Evolutionary conservation across 192 early-diverging fungal genomes (phyloP).

Genomic region (Nowakowskiella sp.): DNA sequence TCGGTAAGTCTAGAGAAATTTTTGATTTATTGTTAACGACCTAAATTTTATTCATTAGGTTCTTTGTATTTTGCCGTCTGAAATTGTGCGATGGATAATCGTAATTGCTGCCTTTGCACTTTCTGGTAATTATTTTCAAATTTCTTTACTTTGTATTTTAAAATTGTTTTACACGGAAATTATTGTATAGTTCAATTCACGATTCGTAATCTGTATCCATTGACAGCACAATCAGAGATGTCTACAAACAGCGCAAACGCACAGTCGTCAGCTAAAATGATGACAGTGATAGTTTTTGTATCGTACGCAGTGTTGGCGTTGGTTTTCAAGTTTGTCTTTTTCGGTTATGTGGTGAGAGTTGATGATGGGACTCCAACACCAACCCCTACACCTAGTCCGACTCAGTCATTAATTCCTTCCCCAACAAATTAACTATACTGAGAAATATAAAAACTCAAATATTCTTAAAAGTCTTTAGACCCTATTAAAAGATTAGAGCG

Average conservation of each 20-base stretch:
- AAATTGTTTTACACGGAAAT: neutral
- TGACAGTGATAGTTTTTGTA: constrained; percentile 55
- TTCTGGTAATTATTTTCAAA: constrained; percentile 46
- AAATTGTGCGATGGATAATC: constrained; percentile 75
- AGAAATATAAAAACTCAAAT: too few species aligned
- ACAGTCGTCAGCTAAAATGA: constrained; percentile 31
- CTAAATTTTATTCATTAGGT: constrained; percentile 31
- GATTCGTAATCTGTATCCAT: constrained; percentile 48
- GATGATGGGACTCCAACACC: too few species aligned
- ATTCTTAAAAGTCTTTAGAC: too few species aligned
- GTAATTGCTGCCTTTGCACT: constrained; percentile 65
- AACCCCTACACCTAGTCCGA: too few species aligned
- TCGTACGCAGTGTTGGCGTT: constrained; percentile 63
- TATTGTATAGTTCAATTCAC: constrained; percentile 32
- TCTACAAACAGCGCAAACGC: too few species aligned
- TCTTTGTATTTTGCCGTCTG: constrained; percentile 73
- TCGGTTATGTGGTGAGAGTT: constrained; percentile 34
- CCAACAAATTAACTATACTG: too few species aligned
- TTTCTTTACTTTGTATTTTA: constrained; percentile 27
- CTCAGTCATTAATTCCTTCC: too few species aligned
- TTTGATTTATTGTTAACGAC: neutral
- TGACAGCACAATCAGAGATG: constrained; percentile 64
- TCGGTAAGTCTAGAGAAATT: constrained; percentile 45
- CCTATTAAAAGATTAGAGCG: too few species aligned
- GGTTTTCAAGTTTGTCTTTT: constrained; percentile 70